A percentile compares a stretch with the other conserved stretches of the same genome.
These are phyloP conservation scores for Magnusiomyces ingens DNA, from an alignment of 1,139 yeast genomes.

Conservation along the genomic window DNA sequence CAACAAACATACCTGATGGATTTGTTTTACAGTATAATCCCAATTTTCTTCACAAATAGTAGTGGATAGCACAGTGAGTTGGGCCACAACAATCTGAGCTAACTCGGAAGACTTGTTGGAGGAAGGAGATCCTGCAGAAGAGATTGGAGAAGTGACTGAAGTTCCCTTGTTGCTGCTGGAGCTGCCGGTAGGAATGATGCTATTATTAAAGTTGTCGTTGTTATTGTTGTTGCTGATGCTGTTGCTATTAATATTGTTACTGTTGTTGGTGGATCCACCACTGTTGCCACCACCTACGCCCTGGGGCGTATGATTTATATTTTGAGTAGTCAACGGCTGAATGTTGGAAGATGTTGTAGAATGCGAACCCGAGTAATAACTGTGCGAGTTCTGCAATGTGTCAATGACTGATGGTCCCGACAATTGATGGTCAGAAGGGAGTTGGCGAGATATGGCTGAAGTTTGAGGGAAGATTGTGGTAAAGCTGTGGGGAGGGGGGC, in stretches of 20 bases:
- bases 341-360: neutral
- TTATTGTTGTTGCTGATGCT: no score
- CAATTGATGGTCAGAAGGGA: neutral
- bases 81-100: slow-evolving; percentile 45
- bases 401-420: neutral
- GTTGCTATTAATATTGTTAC: neutral
- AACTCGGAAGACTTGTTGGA: slow-evolving; percentile 27
- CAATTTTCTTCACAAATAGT: slow-evolving; percentile 41
- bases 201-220: no score
- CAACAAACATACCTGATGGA: slow-evolving; percentile 32
- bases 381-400: neutral
- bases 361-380: neutral
- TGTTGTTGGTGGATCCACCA: slow-evolving; percentile 5
- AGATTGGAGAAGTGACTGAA: neutral
- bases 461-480: neutral
- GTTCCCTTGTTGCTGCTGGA: neutral
- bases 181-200: no score
- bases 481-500: neutral
- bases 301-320: slow-evolving; percentile 10
- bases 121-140: neutral
- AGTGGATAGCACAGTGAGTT: slow-evolving; percentile 46
- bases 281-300: slow-evolving; percentile 12
- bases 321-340: neutral
- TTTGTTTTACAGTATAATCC: slow-evolving; percentile 40
- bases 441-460: neutral